Conservation (phyloP, 2,329 filamentous ascomycete genomes). For the Hortaea werneckii region DNA sequence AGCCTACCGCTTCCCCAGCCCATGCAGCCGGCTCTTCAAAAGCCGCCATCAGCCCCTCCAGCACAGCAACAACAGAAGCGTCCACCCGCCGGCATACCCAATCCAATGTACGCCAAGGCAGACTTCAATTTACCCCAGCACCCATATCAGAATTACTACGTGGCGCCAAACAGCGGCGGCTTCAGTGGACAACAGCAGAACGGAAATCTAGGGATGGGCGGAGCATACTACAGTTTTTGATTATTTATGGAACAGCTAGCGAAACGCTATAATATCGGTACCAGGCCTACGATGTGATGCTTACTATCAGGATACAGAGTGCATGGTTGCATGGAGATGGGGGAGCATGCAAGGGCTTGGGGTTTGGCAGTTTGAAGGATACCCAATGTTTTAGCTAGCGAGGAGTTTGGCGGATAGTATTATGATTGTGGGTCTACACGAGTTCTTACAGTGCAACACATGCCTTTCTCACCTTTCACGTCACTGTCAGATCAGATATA, state of each 20-base stretch:
- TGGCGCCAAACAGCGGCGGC: constrained; percentile 45
- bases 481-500: too few species aligned
- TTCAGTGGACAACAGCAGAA: background rate
- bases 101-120: constrained; percentile 60
- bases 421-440: background rate
- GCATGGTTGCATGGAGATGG: background rate
- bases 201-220: too few species aligned
- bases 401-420: background rate
- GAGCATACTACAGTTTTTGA: too few species aligned
- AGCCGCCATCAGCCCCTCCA: constrained; percentile 20
- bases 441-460: too few species aligned
- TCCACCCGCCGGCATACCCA: constrained; percentile 46
- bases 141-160: constrained; percentile 72
- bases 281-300: background rate
- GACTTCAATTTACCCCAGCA: constrained; percentile 71
- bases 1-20: background rate
- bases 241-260: too few species aligned
- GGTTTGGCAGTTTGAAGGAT: background rate
- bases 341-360: background rate
- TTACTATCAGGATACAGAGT: too few species aligned
- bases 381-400: background rate
- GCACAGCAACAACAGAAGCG: constrained; percentile 9
- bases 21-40: background rate
- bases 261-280: background rate
- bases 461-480: too few species aligned